A percentile compares a stretch with the other conserved stretches of the same genome.
These are phyloP conservation scores for Brasilioporus rufonigricans DNA, from an alignment of 768 basidiomycete genomes.

Conservation along the genomic window DNA sequence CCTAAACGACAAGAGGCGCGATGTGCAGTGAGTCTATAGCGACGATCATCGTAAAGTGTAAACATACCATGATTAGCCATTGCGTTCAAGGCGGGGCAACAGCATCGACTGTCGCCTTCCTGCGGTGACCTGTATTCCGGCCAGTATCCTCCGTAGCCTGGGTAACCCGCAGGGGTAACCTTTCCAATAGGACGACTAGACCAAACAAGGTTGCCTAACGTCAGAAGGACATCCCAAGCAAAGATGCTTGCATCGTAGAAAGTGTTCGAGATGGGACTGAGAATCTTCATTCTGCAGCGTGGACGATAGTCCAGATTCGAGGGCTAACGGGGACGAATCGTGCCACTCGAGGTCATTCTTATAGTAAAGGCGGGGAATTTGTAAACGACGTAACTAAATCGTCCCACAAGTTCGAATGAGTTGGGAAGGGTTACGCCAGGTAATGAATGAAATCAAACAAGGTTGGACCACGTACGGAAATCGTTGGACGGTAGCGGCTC, in stretches of 20 bases:
- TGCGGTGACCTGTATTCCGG: conserved; percentile 59
- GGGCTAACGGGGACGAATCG: too few species aligned
- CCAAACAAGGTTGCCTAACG: conserved; percentile 13
- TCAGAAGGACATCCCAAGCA: conserved; percentile 15
- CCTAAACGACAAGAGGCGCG: too few species aligned
- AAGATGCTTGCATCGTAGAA: conserved; percentile 1
- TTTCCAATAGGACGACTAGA: conserved; percentile 41
- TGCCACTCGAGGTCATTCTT: background rate
- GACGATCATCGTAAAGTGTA: conserved; percentile 42
- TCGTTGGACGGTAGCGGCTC: background rate
- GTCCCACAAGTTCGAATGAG: background rate
- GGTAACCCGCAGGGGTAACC: conserved; percentile 50
- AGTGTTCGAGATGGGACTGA: conserved; percentile 1
- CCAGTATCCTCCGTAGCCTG: conserved; percentile 62
- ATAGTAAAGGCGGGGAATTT: conserved; percentile 5
- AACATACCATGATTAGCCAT: conserved; percentile 75
- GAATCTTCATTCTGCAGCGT: conserved; percentile 5
- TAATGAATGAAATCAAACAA: background rate
- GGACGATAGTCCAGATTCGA: background rate
- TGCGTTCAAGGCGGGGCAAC: conserved; percentile 73
- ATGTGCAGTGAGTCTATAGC: too few species aligned
- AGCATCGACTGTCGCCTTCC: conserved; percentile 63
- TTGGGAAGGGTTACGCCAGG: background rate
- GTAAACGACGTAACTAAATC: background rate
- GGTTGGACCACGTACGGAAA: background rate